phyloP scores from a whole-genome alignment of 2,329 filamentous ascomycete genomes.

The Huntiella abstrusa region DNA sequence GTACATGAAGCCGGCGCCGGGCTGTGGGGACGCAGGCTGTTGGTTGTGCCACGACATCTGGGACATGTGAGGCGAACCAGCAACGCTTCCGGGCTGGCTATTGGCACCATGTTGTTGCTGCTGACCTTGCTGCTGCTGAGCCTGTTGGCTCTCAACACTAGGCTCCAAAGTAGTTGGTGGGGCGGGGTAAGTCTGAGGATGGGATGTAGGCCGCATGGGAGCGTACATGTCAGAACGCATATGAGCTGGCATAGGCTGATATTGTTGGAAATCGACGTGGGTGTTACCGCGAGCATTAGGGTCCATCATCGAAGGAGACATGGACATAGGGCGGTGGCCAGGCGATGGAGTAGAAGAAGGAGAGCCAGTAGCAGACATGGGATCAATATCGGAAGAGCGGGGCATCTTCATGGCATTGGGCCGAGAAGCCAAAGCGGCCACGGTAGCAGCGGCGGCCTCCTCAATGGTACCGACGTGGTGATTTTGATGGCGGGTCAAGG shows the following conservation, averaged over 20 bases:
- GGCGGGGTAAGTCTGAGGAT: conserved; percentile 66
- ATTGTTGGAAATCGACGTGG: conserved; percentile 40
- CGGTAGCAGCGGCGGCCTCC: conserved; percentile 76
- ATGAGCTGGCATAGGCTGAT: conserved; percentile 64
- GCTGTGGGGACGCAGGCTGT: conserved; percentile 38
- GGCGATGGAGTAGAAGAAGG: conserved; percentile 69
- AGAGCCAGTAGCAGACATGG: conserved; percentile 52
- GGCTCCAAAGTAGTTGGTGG: conserved; percentile 64
- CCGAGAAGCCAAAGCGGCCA: conserved; percentile 54
- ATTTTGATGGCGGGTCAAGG: conserved; percentile 85
- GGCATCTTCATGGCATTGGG: conserved; percentile 22
- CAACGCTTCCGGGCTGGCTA: conserved; percentile 46
- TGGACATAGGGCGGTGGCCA: conserved; percentile 56
- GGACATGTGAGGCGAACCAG: conserved; percentile 69
- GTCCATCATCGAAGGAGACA: conserved; percentile 47
- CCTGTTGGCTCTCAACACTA: conserved; percentile 47
- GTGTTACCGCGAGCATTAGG: neutral
- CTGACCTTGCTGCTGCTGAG: conserved; percentile 26
- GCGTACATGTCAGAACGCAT: conserved; percentile 55
- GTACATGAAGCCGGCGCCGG: conserved; percentile 41
- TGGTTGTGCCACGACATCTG: conserved; percentile 54
- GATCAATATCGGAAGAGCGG: conserved; percentile 48
- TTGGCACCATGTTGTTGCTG: conserved; percentile 28
- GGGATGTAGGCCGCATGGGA: conserved; percentile 57
- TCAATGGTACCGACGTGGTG: conserved; percentile 91